phyloP scores from a whole-genome alignment of 495 filamentous ascomycete genomes.

The Pseudoneurospora amorphoporcata region DNA sequence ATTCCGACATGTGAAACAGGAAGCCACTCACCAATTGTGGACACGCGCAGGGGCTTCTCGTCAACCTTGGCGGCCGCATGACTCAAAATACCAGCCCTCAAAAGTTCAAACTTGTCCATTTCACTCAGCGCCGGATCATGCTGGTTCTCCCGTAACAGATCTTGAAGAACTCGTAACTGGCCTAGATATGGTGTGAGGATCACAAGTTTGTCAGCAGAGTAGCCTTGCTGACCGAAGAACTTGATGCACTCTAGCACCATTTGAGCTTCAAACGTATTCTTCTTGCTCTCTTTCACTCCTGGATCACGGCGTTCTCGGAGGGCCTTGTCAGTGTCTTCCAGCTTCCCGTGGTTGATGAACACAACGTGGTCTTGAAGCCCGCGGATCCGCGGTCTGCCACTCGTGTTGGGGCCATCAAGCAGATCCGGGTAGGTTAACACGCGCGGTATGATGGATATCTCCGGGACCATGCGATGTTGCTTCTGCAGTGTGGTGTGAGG shows the following conservation, averaged over 20 bases:
- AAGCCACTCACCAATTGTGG: slow-evolving; percentile 50
- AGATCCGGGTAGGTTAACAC: slow-evolving; percentile 55
- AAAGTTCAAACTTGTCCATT: slow-evolving; percentile 50
- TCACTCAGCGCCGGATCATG: slow-evolving; percentile 54
- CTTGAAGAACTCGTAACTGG: slow-evolving; percentile 50
- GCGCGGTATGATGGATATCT: slow-evolving; percentile 54
- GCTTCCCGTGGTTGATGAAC: slow-evolving; percentile 53
- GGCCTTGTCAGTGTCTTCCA: slow-evolving; percentile 33
- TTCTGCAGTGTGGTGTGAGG: slow-evolving; percentile 46
- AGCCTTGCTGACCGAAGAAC: slow-evolving; percentile 70
- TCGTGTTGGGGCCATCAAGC: slow-evolving; percentile 45
- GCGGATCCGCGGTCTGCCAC: slow-evolving; percentile 24
- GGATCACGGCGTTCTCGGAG: slow-evolving; percentile 45
- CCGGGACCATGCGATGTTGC: slow-evolving; percentile 63
- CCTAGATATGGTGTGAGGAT: slow-evolving; percentile 68
- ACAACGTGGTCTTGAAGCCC: slow-evolving; percentile 48
- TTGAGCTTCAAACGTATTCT: slow-evolving; percentile 57
- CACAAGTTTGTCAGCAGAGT: slow-evolving; percentile 54
- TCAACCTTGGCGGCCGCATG: slow-evolving; percentile 39
- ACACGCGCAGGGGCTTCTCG: slow-evolving; percentile 46
- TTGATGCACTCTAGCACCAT: slow-evolving; percentile 58
- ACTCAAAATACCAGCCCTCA: slow-evolving; percentile 53
- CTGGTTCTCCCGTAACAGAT: slow-evolving; percentile 39
- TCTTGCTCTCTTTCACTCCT: slow-evolving; percentile 40
- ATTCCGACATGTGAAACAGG: neutral